Base-by-base conservation (phyloP, 805 yeast species). In the Spathaspora arborariae region DNA sequence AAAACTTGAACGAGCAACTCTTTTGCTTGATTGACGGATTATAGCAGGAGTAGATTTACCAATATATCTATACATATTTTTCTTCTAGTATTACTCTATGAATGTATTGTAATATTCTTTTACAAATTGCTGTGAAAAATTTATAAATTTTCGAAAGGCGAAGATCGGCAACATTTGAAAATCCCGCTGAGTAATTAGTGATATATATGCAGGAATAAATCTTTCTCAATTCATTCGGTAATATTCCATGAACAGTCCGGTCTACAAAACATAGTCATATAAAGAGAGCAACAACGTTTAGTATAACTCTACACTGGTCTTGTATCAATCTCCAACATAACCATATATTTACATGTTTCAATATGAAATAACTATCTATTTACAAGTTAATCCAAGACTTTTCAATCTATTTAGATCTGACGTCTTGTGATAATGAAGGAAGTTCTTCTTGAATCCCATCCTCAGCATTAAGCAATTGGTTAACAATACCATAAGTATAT, bases 341-440 rank as follows among this genome's bases (percentile, higher is more conserved):
- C 11, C 27, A 15, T 30, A 30, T 4, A 30, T 30, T 13, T 30
- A 30, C 26, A 6, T 9, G 26, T 22, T 22, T 22, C 26, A 9
- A 9, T 22, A 7, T 22, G 26, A 22, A 9, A 22, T 9, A 6
- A 22, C 6, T 30, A 13, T 13, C 35, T 30, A 30, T 30, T 30
- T 30, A 30, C 35, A 30, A 30, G 16, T 15, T 13, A 13, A 9
- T n/a, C 33, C 15, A 16, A 30, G 16, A 16, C 8, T 24, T 24
- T 24, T 24, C 8, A 7, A 13, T 27, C 8, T 27, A 30, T 15
- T 16, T 39, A 20, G 49, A 34, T 41, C 64, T 52, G 2, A 64
- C 47, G 46, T 64, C 68, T 33, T 57, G 54, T 21, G 51, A 35
- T 45, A 65, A 55, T 37, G 61, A 60, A 24, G 41, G 45, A n/a